Base-by-base conservation (phyloP, 1,139 yeast species). In the Debaryomyces fabryi region DNA sequence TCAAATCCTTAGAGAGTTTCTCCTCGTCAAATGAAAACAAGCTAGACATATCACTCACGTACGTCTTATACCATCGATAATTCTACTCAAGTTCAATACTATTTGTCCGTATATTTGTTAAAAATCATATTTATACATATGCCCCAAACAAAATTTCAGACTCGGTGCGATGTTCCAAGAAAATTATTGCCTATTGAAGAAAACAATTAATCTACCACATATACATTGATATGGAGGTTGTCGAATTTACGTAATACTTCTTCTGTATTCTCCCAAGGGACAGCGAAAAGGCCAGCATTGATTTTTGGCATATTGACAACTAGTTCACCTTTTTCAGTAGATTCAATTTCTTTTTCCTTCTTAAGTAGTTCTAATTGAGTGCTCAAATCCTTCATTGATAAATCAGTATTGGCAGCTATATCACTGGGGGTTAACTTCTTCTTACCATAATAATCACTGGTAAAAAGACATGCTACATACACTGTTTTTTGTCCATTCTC, bases 241-340 rank as follows among this genome's bases (percentile, higher is more conserved):
- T 64, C 54, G 46, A 52, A 53, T 30, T 53, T 51, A 27, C 65
- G 50, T 52, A 88, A 61, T 0, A 78, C 79, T 8, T 52, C 59
- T 57, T 82, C 93, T 0, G 96, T 88, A 6, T 75, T 57, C 29
- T 72, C 77, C 96, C 96, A 88, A 0, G 96, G 95, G 1, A 87
- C 92, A 1, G 78, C 78, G 63, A 89, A 88, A 6, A 88, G 76
- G 0, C 96, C 96, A 9, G 95, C 81, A 58, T 89, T 88, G 56
- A 89, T 88, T 63, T 80, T 78, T 25, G 96, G 96, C 85, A 89
- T 82, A 54, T 75, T 76, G 4, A 86, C 54, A 9, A 69, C 67
- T 0, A 58, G 44, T 24, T 47, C 45, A 2, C 59, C 63, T 29
- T 56, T 57, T 2, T 47, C 44, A 1, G 49, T 37, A 10, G 45